Conservation (phyloP, 257 asterid genomes). For the Salvia hispanica region DNA sequence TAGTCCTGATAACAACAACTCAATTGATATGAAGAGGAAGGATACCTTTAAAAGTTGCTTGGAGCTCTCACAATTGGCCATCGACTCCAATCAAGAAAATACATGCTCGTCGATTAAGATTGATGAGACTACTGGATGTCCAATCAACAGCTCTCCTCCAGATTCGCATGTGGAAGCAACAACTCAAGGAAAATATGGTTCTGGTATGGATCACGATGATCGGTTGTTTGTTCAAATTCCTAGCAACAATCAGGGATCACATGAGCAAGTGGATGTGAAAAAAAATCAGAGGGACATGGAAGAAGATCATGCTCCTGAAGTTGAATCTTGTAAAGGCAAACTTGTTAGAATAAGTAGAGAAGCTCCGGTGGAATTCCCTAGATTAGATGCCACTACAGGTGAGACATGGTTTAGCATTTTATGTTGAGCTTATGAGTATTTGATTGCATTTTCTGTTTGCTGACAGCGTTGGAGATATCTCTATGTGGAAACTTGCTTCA, state of each 20-base stretch:
- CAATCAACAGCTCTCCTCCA: conserved; percentile 32
- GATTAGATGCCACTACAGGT: conserved; percentile 43
- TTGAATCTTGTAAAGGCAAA: conserved; percentile 38
- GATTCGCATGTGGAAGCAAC: conserved; percentile 43
- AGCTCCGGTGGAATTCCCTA: conserved; percentile 32
- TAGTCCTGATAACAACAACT: conserved; percentile 35
- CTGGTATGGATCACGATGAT: conserved; percentile 31
- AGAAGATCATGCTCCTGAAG: no score
- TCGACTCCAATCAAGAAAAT: conserved; percentile 40
- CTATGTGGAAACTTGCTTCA: conserved; percentile 75
- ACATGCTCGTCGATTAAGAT: conserved; percentile 36
- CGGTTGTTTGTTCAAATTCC: conserved; percentile 33
- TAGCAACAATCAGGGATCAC: conserved; percentile 35
- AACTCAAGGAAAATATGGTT: conserved; percentile 27
- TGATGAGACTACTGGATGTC: conserved; percentile 34
- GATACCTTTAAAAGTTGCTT: conserved; percentile 76
- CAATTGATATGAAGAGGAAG: conserved; percentile 40
- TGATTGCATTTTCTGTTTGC: conserved; percentile 27
- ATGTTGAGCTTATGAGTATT: conserved; percentile 1
- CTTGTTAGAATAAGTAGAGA: conserved; percentile 31
- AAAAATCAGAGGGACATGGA: conserved; percentile 28
- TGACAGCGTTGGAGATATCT: conserved; percentile 70
- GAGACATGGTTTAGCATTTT: conserved; percentile 30
- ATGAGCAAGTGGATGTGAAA: conserved; percentile 36
- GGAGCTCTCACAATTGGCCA: conserved; percentile 61